Base-by-base conservation (phyloP, 352 stramenopile genomes). In the Stramenopiles sp. region DNA sequence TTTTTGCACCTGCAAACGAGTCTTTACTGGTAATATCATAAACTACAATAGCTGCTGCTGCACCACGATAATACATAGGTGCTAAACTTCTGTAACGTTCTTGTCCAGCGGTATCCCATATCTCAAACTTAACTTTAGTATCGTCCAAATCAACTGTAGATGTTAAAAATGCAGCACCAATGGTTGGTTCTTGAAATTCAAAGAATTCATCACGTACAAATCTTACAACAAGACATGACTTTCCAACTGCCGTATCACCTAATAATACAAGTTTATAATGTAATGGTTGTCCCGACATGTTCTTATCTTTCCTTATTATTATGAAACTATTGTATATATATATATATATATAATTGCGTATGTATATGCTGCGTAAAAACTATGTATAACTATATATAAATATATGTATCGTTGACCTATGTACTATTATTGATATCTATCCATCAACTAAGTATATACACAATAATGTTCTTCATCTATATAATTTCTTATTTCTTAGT, bases 251-350 rank as follows among this genome's bases (percentile, higher is more conserved):
- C 43, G 96, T 98, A 85, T 99, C 96, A 74, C 97, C 97, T 0
- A 99, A 89, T 74, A 99, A 89, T 43, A 99, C 97, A 6, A 99
- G 88, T 88, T 99, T 99, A 84, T 98, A 99, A 88, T 99, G 95
- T 80, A 88, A 93, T 69, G 89, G 92, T 80, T 90, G 90, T 76
- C 65, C 65, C 4, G 65, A 76, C 65, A 76, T 76, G 13, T 13
- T 76, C 38, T n/a, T n/a, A n/a, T n/a, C n/a, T n/a, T n/a, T n/a
- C n/a, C n/a, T n/a, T n/a, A n/a, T n/a, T n/a, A n/a, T n/a, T n/a
- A n/a, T n/a, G n/a, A n/a, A n/a, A n/a, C n/a, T n/a, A n/a, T n/a
- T n/a, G n/a, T n/a, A n/a, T n/a, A n/a, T n/a, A n/a, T n/a, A n/a
- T n/a, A n/a, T n/a, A n/a, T n/a, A n/a, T n/a, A n/a, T n/a, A n/a